Conservation (phyloP, 306 rosid genomes). For the Leucaena leucocephala region DNA sequence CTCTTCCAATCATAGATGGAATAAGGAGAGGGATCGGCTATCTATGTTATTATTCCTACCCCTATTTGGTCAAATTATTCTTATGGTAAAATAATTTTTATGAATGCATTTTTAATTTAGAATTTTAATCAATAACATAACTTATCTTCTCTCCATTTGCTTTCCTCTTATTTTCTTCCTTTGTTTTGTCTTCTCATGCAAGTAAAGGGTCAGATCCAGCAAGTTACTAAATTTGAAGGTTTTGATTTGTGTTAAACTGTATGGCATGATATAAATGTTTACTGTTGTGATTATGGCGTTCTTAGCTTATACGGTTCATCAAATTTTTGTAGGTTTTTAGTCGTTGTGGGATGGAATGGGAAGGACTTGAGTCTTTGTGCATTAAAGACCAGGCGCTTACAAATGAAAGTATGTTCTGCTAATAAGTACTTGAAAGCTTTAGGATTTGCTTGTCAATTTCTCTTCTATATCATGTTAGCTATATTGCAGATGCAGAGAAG, state of each 20-base stretch:
- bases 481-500: constrained; percentile 90
- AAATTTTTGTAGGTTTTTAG: constrained; percentile 73
- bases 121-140: not conserved
- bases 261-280: constrained; percentile 8
- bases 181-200: constrained; percentile 2
- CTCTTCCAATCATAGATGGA: not conserved
- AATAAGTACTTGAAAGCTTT: constrained; percentile 10
- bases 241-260: constrained; percentile 30
- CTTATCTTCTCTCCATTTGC: not conserved
- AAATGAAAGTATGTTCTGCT: constrained; percentile 77
- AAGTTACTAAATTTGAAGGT: constrained; percentile 5
- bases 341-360: constrained; percentile 88
- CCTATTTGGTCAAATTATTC: not conserved
- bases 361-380: constrained; percentile 77
- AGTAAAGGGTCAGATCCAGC: constrained; percentile 9
- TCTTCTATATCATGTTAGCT: constrained; percentile 29
- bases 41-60: not conserved
- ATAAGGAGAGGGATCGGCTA: not conserved
- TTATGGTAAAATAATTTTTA: not conserved
- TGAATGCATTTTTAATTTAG: not conserved
- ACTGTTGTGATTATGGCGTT: constrained; percentile 11
- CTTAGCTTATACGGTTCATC: constrained; percentile 16
- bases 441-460: constrained; percentile 17
- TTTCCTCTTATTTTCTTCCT: not conserved
- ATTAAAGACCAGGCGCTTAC: constrained; percentile 83